These are phyloP conservation scores for Fraxinus albicans DNA, from an alignment of 305 asterid species.

Conservation along the genomic window DNA sequence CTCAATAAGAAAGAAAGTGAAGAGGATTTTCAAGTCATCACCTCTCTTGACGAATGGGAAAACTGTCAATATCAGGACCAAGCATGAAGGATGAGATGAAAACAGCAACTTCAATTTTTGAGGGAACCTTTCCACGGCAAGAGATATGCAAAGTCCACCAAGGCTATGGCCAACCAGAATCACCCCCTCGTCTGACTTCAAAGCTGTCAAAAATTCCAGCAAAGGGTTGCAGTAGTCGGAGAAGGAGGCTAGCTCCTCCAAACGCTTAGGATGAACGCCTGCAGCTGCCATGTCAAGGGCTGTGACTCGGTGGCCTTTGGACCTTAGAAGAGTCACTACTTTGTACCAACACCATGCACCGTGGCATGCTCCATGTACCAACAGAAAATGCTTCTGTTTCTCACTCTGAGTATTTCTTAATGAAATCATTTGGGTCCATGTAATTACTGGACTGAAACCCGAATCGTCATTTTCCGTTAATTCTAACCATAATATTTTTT, in stretches of 20 bases:
- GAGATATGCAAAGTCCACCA: conserved; percentile 37
- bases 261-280: conserved; percentile 30
- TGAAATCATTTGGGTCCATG: too few species aligned
- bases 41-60: conserved; percentile 24
- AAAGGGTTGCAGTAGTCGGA: conserved; percentile 34
- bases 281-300: conserved; percentile 55
- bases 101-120: conserved; percentile 37
- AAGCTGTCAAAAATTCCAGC: conserved; percentile 34
- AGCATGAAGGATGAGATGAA: conserved; percentile 46
- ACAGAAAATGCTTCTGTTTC: conserved; percentile 18
- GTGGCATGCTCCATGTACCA: conserved; percentile 28
- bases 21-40: background rate
- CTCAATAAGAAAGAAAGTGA: background rate
- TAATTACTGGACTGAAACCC: too few species aligned
- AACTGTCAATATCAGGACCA: conserved; percentile 29
- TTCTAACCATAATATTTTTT: too few species aligned
- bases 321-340: conserved; percentile 34
- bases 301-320: conserved; percentile 40
- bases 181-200: conserved; percentile 32
- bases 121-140: conserved; percentile 48
- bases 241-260: conserved; percentile 28
- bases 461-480: too few species aligned
- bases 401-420: too few species aligned
- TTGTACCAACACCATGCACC: conserved; percentile 60
- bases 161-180: conserved; percentile 50